phyloP scores from a whole-genome alignment of 192 early-diverging fungal species.

The Neocallimastix lanati region DNA sequence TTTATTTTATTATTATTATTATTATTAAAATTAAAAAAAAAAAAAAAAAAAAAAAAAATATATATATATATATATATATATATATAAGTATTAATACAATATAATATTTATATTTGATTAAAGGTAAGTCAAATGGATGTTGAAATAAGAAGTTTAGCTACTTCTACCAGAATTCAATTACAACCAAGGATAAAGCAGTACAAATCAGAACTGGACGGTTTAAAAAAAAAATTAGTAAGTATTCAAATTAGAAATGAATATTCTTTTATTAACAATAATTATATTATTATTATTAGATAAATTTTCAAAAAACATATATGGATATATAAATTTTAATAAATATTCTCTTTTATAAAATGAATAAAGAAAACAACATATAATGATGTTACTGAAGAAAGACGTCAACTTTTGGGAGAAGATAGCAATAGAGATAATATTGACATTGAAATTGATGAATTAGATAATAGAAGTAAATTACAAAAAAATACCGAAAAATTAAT shows the following conservation, averaged over 20 bases:
- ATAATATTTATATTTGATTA: too few relatives aligned
- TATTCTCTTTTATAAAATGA: too few relatives aligned
- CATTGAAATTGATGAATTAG: constrained; percentile 34
- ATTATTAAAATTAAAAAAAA: too few relatives aligned
- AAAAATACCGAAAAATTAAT: constrained; percentile 72
- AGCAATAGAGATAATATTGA: constrained; percentile 15
- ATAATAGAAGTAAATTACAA: constrained; percentile 60
- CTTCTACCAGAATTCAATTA: constrained; percentile 37
- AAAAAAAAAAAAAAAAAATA: too few relatives aligned
- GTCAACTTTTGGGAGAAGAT: constrained; percentile 36
- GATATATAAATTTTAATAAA: too few relatives aligned
- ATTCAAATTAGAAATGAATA: constrained; percentile 1
- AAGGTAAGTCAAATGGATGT: constrained; percentile 85
- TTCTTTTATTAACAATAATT: too few relatives aligned
- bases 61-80: too few relatives aligned
- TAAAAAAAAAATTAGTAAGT: constrained; percentile 57
- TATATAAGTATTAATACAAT: too few relatives aligned
- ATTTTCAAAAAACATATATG: too few relatives aligned
- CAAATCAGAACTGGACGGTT: constrained; percentile 65
- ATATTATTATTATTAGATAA: too few relatives aligned
- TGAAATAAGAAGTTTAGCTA: constrained; percentile 59
- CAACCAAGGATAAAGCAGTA: constrained; percentile 46
- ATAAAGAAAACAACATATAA: constrained; percentile 17
- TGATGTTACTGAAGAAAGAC: constrained; percentile 25
- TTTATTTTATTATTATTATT: too few relatives aligned